Base-by-base conservation (phyloP, 2,329 filamentous ascomycete genomes). In the Aspergillus sp. region DNA sequence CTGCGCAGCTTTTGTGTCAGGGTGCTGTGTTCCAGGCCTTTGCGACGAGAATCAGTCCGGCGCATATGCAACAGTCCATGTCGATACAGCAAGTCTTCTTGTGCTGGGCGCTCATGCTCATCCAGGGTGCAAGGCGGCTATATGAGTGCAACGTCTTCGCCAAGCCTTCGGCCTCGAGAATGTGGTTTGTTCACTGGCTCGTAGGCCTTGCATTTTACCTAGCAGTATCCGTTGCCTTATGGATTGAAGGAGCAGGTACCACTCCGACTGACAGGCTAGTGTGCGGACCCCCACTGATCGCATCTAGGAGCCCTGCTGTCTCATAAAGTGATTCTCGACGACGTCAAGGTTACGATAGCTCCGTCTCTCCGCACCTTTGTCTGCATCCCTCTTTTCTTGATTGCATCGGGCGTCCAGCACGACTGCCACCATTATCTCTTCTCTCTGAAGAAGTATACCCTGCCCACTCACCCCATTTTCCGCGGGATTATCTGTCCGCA, bases 171-270 rank as follows among this genome's bases (percentile, higher is more conserved):
- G 82, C 82, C 21, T 91, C 91, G 17, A 85, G 81, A 58, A 99
- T 99, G 94, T 92, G 89, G 87, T 77, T 93, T 63, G 85, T 88
- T 15, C 91, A 97, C 73, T 98, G 92, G 89, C 65, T 89, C 15
- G 74, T 97, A 43, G 95, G 92, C 0, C 76, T 95, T 53, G 77
- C 79, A 9, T 98, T 91, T 76, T 99, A 99, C 76, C 70, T 88
- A 5, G 81, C 81, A 60, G 89, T 91, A 69, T 88, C 88, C 57
- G 72, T 96, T 50, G 85, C 91, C 4, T 80, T 97, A 36, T 97
- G 93, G 93, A 84, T 96, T 61, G 92, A 98, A 75, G 91, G 89
- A 55, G 86, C 87, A 54, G 78, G 91, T 92, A 81, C 71, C 84
- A 55, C 55, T 32, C 28, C 10, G 25, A 36, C 41, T 38, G 50